Evolutionary conservation across 306 rosid genomes (phyloP).

Genomic region (Astragalus glycyphyllos): DNA sequence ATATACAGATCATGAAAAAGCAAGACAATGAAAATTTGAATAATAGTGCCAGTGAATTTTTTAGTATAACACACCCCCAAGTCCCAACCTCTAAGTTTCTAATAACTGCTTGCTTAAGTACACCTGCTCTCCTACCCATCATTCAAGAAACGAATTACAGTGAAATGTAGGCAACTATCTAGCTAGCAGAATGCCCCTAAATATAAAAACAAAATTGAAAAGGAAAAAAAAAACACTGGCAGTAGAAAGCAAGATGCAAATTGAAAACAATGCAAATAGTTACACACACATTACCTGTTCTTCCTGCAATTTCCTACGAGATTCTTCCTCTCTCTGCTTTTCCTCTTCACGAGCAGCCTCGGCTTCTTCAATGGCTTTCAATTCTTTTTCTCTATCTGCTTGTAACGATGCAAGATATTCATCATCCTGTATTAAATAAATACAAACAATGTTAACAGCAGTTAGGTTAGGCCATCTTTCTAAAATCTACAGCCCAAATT

Average conservation of each 20-base stretch:
- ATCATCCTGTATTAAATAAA: slow-evolving; percentile 77
- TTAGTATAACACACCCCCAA: neutral
- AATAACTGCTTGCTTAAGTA: neutral
- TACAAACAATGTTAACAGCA: slow-evolving; percentile 16
- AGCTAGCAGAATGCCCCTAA: neutral
- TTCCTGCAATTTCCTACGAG: slow-evolving; percentile 72
- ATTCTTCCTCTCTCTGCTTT: slow-evolving; percentile 75
- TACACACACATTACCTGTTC: slow-evolving; percentile 65
- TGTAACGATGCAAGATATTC: slow-evolving; percentile 88
- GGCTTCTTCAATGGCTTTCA: slow-evolving; percentile 77
- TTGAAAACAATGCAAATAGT: slow-evolving; percentile 20
- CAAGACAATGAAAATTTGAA: slow-evolving; percentile 1
- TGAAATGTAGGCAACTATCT: neutral
- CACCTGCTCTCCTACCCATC: slow-evolving; percentile 4
- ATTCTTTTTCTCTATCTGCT: slow-evolving; percentile 91
- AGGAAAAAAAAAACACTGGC: neutral
- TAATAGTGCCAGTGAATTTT: neutral
- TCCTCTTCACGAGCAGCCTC: slow-evolving; percentile 85
- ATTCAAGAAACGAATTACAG: slow-evolving; percentile 17
- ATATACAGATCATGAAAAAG: neutral
- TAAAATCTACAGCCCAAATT: slow-evolving; percentile 22
- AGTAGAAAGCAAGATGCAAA: neutral
- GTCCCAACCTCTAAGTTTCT: neutral
- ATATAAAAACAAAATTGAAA: slow-evolving; percentile 2
- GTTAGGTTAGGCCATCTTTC: slow-evolving; percentile 20